Evolutionary conservation across 768 basidiomycete species (phyloP).

Genomic region (Arthromyces matolae): DNA sequence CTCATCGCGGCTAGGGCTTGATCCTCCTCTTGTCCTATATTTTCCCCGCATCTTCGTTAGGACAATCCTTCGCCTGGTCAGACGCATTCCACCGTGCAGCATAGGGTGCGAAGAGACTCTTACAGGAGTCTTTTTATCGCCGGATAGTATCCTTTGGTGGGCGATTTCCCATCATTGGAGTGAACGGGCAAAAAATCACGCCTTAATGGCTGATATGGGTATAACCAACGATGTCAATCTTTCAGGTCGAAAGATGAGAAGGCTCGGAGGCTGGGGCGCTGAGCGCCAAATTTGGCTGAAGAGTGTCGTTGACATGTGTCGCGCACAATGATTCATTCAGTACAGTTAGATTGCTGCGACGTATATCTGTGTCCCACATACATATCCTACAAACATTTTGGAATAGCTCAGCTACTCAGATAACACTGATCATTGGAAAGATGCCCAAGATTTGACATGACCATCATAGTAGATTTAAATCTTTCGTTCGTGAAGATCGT

Average conservation of each 20-base stretch:
- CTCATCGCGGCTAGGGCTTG: slow-evolving; percentile 47
- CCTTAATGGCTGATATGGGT: slow-evolving; percentile 28
- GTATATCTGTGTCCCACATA: neutral
- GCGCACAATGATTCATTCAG: neutral
- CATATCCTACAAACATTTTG: neutral
- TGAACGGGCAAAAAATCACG: slow-evolving; percentile 22
- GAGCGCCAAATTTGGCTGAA: slow-evolving; percentile 40
- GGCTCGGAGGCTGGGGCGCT: slow-evolving; percentile 49
- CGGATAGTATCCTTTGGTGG: slow-evolving; percentile 51
- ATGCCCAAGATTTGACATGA: too few species aligned
- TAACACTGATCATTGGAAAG: neutral
- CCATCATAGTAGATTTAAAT: too few species aligned
- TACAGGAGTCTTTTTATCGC: slow-evolving; percentile 40
- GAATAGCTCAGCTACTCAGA: neutral
- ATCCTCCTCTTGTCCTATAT: slow-evolving; percentile 59
- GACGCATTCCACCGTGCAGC: slow-evolving; percentile 37
- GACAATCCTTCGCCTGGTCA: slow-evolving; percentile 45
- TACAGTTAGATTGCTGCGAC: too few species aligned
- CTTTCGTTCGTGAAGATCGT: neutral
- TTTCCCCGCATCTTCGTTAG: slow-evolving; percentile 55
- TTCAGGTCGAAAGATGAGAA: slow-evolving; percentile 36
- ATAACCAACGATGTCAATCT: slow-evolving; percentile 23
- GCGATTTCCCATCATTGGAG: slow-evolving; percentile 40
- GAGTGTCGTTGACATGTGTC: slow-evolving; percentile 30
- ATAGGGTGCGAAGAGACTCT: slow-evolving; percentile 46